phyloP scores from a whole-genome alignment of 805 yeast species.

The Saturnispora gosingensis region DNA sequence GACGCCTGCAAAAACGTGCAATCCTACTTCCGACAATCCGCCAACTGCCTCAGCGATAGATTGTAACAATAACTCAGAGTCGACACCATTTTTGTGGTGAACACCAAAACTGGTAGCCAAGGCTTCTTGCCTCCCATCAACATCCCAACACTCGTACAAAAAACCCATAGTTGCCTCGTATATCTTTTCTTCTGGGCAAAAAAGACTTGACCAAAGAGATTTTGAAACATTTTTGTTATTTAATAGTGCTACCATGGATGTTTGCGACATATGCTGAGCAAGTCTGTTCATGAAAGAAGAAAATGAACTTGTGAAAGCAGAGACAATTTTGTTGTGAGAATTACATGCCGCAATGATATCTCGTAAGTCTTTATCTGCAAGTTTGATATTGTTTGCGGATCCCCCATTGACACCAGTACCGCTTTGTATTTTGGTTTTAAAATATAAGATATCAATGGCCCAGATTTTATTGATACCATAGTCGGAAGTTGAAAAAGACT shows the following conservation, averaged over 20 bases:
- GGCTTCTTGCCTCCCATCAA: constrained; percentile 71
- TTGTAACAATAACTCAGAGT: constrained; percentile 26
- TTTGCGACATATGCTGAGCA: constrained; percentile 17
- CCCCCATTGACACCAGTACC: neutral
- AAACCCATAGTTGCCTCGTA: constrained; percentile 66
- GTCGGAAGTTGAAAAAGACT: neutral
- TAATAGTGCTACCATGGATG: constrained; percentile 28
- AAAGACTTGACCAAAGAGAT: constrained; percentile 70
- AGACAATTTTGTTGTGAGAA: constrained; percentile 22
- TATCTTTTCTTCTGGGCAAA: constrained; percentile 48
- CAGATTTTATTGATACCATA: constrained; percentile 4
- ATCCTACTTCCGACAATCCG: constrained; percentile 18
- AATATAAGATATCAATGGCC: constrained; percentile 8
- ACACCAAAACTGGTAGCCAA: constrained; percentile 43
- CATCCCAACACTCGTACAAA: constrained; percentile 69
- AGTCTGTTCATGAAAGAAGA: constrained; percentile 20
- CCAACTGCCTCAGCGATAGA: constrained; percentile 36
- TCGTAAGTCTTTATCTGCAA: constrained; percentile 15
- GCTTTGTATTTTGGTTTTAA: constrained; percentile 8
- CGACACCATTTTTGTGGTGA: neutral
- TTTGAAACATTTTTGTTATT: constrained; percentile 34
- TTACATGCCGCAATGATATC: constrained; percentile 19
- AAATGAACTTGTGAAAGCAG: constrained; percentile 13
- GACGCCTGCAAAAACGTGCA: constrained; percentile 3
- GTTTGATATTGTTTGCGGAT: neutral